Conservation (phyloP, 768 basidiomycete genomes). For the Terana coerulea region DNA sequence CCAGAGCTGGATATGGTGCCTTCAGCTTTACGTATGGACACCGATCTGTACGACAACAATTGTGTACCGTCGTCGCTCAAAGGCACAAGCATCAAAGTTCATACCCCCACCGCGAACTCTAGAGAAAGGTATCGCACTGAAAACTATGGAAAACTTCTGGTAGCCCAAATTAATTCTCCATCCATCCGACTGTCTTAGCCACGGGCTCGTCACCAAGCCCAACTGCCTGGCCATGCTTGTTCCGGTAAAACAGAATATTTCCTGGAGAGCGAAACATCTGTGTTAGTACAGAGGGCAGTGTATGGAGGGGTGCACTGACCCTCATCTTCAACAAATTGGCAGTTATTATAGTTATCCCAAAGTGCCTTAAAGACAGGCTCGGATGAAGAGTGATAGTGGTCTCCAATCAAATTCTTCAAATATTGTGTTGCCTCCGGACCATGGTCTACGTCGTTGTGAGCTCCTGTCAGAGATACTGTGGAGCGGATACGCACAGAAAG, state of each 20-base stretch:
- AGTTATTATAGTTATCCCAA: constrained; percentile 32
- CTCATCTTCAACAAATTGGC: constrained; percentile 34
- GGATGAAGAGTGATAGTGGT: constrained; percentile 28
- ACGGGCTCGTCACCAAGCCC: too few relatives aligned
- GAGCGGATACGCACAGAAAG: constrained; percentile 27
- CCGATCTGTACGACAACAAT: too few relatives aligned
- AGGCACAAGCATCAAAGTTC: too few relatives aligned
- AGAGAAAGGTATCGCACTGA: too few relatives aligned
- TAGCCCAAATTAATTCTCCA: too few relatives aligned
- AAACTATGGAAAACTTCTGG: too few relatives aligned
- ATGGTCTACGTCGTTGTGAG: constrained; percentile 19
- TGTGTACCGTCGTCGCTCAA: too few relatives aligned
- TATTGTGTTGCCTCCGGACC: constrained; percentile 30
- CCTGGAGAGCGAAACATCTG: constrained; percentile 45
- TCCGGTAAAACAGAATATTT: constrained; percentile 88
- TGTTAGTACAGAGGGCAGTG: background rate
- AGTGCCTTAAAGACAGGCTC: constrained; percentile 30
- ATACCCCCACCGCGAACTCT: too few relatives aligned
- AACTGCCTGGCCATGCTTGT: constrained; percentile 75
- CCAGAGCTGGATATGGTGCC: too few relatives aligned
- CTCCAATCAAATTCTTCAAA: constrained; percentile 28
- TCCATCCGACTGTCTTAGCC: too few relatives aligned
- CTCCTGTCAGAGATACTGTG: background rate
- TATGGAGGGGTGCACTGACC: constrained; percentile 19
- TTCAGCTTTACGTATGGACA: too few relatives aligned